Base-by-base conservation (phyloP, 1,284 basidiomycete species). In the Cutaneotrichosporon arboriforme region DNA sequence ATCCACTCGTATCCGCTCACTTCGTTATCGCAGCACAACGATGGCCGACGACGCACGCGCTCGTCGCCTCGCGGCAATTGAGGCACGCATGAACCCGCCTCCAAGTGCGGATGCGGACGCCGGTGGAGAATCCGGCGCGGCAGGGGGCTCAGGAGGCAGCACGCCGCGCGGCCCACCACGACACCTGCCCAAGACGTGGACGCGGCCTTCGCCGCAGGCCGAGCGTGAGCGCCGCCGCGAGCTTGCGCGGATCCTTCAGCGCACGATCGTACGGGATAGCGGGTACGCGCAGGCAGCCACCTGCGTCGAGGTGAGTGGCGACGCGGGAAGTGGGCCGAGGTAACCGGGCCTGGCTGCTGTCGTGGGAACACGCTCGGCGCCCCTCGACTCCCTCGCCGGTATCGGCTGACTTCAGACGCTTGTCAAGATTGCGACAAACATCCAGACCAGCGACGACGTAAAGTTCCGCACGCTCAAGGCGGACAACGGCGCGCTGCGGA, bases 341-440 rank as follows among this genome's bases (percentile, higher is more conserved):
- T 8, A 5, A 38, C 17, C 8, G 37, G 3, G 37, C 8, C 4
- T n/a, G 37, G 12, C 31, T 3, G 38, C 42, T 35, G 15, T 8
- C 8, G 26, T 18, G 50, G 26, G 12, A n/a, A n/a, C n/a, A n/a
- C n/a, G n/a, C n/a, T n/a, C n/a, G n/a, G n/a, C n/a, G n/a, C n/a
- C n/a, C n/a, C n/a, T n/a, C n/a, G n/a, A n/a, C n/a, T n/a, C n/a
- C 20, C 17, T 22, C 4, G 15, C 38, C 18, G 9, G n/a, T 4
- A 8, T n/a, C 7, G 23, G 35, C 36, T 54, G 26, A 41, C 41
- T 13, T 21, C 52, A 74, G 73, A 73, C 70, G 1, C 63, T 74
- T 4, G 39, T 72, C 42, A 71, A 71, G 57, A 72, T 74, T 34
- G 59, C 69, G 4, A 60, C 43, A 22, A 74, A 74, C 49, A 71